These are phyloP conservation scores for Raddia guianensis DNA, from an alignment of 176 grass and related monocot species.

Conservation along the genomic window DNA sequence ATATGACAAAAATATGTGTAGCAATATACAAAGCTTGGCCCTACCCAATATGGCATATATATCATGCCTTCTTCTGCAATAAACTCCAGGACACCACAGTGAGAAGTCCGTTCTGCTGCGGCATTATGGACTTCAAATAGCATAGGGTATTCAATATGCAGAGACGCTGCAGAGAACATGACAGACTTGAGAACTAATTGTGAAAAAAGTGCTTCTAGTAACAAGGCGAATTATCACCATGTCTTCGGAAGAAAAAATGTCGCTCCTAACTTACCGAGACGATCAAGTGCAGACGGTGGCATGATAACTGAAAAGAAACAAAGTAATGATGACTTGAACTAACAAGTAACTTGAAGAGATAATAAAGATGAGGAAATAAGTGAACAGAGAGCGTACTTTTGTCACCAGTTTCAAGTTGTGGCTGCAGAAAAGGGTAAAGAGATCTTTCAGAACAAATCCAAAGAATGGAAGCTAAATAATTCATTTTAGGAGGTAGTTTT, in stretches of 20 bases:
- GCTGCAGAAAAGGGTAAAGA: slow-evolving; percentile 63
- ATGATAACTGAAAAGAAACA: slow-evolving; percentile 87
- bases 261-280: slow-evolving; percentile 66
- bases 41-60: slow-evolving; percentile 99
- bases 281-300: slow-evolving; percentile 96
- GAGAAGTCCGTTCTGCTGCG: slow-evolving; percentile 73
- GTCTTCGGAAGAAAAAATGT: not conserved
- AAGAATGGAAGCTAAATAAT: slow-evolving; percentile 34
- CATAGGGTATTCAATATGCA: slow-evolving; percentile 99
- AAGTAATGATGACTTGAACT: slow-evolving; percentile 26
- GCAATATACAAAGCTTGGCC: slow-evolving; percentile 14
- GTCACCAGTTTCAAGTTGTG: slow-evolving; percentile 86
- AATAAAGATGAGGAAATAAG: slow-evolving; percentile 7
- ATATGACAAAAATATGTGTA: slow-evolving; percentile 6
- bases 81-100: slow-evolving; percentile 96
- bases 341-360: slow-evolving; percentile 24
- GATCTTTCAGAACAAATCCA: slow-evolving; percentile 36
- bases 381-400: slow-evolving; percentile 71
- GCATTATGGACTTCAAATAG: slow-evolving; percentile 89
- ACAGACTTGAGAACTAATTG: slow-evolving; percentile 19
- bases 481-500: slow-evolving; percentile 14
- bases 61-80: slow-evolving; percentile 99
- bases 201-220: slow-evolving; percentile 7
- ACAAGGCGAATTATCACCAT: slow-evolving; percentile 23
- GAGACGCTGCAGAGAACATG: slow-evolving; percentile 64